phyloP scores from a whole-genome alignment of 768 basidiomycete genomes.

The Mrakia blollopis region DNA sequence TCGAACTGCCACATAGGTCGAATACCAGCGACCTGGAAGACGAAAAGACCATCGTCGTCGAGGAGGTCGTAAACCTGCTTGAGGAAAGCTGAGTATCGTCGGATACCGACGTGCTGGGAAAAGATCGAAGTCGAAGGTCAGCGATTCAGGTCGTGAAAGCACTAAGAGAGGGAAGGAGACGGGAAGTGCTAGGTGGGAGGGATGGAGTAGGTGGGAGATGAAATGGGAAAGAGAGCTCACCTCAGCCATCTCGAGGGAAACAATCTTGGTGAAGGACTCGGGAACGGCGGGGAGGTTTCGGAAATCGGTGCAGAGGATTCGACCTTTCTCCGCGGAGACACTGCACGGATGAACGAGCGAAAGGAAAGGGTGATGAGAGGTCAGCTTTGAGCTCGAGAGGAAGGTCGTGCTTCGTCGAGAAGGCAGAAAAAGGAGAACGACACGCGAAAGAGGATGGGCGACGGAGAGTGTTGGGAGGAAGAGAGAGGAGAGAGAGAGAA shows the following conservation, averaged over 20 bases:
- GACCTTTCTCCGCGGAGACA: constrained; percentile 64
- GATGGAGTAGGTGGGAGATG: background rate
- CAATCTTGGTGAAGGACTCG: constrained; percentile 86
- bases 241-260: constrained; percentile 97
- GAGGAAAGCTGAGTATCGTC: constrained; percentile 83
- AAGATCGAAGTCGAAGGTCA: background rate
- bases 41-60: constrained; percentile 88
- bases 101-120: constrained; percentile 81
- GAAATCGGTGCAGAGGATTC: constrained; percentile 89
- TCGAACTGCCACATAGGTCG: constrained; percentile 97
- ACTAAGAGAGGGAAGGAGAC: background rate
- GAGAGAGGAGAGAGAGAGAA: background rate
- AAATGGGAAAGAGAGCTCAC: constrained; percentile 45
- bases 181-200: background rate
- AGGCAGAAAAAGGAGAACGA: background rate
- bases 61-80: constrained; percentile 86
- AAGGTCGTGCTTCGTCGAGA: too few relatives aligned
- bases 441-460: background rate
- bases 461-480: background rate
- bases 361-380: background rate
- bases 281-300: constrained; percentile 73
- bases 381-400: background rate
- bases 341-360: constrained; percentile 34
- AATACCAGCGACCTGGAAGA: constrained; percentile 95
- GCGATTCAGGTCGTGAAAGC: too few relatives aligned